phyloP scores from a whole-genome alignment of 225 moss, liverwort and hornwort species.

The Antitrichia curtipendula region DNA sequence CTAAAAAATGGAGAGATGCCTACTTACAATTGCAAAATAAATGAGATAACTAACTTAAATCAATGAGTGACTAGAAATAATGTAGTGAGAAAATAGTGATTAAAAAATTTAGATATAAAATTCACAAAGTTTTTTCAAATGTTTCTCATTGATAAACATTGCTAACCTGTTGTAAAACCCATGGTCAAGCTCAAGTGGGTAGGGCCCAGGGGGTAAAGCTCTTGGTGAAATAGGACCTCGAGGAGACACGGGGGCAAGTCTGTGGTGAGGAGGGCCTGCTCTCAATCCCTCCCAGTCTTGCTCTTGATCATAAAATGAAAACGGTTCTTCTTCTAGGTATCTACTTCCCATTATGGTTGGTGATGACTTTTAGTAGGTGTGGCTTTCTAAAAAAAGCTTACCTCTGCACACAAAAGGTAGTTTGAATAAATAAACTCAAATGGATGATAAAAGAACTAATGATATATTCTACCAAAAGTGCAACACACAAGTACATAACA shows the following conservation, averaged over 20 bases:
- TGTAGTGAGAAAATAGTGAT: neutral
- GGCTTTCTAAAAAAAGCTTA: neutral
- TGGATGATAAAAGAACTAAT: neutral
- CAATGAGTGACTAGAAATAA: neutral
- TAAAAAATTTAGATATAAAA: neutral
- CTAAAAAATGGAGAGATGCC: neutral
- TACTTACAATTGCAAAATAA: neutral
- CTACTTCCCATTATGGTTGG: neutral
- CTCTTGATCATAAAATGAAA: slow-evolving; percentile 10
- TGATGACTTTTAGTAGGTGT: neutral
- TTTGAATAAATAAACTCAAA: neutral
- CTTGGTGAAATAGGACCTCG: neutral
- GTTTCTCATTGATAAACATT: too few relatives aligned
- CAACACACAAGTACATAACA: neutral
- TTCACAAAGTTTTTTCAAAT: neutral
- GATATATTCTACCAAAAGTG: neutral
- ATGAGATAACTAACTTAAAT: neutral
- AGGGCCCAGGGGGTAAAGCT: neutral
- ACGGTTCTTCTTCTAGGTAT: neutral
- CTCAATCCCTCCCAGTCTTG: neutral
- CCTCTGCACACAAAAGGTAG: neutral
- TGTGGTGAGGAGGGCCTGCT: neutral
- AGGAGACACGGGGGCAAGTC: neutral
- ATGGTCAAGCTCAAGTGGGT: neutral
- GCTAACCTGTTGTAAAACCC: neutral